Evolutionary conservation across 495 filamentous ascomycete species (phyloP), one percentile per base, ranked within the genome.

Genomic region (Aspergillus haitiensis): DNA sequence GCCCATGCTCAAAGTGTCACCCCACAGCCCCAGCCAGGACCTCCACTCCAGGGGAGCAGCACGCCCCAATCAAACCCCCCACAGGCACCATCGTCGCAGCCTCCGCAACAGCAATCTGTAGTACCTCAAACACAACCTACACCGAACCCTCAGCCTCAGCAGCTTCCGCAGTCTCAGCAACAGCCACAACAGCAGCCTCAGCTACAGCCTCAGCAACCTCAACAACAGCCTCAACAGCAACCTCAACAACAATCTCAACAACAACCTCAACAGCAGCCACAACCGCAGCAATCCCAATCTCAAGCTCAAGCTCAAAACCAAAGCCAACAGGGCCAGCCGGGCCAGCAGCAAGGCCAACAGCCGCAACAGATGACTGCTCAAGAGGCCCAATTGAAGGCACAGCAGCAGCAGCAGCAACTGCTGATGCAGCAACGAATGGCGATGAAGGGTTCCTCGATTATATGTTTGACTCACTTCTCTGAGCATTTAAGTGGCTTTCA

Each of bases 401-500:
- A 81, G 64, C 67, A 75, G 15, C 70, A 75, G 27, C n/a, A n/a
- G n/a, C 71, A 78, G 36, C 75, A 79, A 21, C 78, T 71, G 16
- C 56, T 78, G 36, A 71, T 84, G 50, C 81, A 83, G 47, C 79
- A 81, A 65, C 75, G 78, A 46, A 79, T 84, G 52, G 70, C 71
- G 16, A 75, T 84, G 64, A 84, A 83, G 60, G 85, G 85, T 5
- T 66, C 81, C 8, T 81, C 82, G 31, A 71, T 90, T 10, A 65
- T 93, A 52, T 83, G 79, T 60, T 72, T 97, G 40, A 78, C 88
- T 62, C 77, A 79, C 53, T 93, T 93, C 64, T 81, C 82, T 21
- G 88, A 93, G 65, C 75, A 87, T 51, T 72, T 96, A 10, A 88
- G 87, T 62, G 78, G 77, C 52, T 90, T 88, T 66, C 71, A 75